Evolutionary conservation across 2,329 filamentous ascomycete genomes (phyloP).

Genomic region (Bipolaris bicolor): DNA sequence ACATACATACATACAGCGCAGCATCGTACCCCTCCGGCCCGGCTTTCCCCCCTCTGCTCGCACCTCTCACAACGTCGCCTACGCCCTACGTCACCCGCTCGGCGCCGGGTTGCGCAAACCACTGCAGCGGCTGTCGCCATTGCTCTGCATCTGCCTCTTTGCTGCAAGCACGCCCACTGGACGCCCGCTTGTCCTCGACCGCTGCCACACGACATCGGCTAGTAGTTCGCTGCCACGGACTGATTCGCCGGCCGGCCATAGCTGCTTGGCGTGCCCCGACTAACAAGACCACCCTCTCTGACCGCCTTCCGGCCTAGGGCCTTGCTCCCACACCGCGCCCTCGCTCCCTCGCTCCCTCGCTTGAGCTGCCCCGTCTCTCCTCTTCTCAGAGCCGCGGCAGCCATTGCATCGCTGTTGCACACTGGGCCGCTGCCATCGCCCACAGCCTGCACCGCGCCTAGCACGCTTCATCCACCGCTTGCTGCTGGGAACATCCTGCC

Average conservation of each 20-base stretch:
- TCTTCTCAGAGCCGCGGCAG: constrained; percentile 24
- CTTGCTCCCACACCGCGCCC: constrained; percentile 23
- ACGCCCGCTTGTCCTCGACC: constrained; percentile 3
- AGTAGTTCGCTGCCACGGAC: constrained; percentile 1
- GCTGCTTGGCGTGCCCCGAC: constrained; percentile 31
- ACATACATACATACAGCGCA: constrained; percentile 3
- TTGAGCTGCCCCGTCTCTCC: constrained; percentile 22
- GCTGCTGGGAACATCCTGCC: constrained; percentile 28
- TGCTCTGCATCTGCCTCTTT: background rate
- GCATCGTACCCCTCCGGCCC: constrained; percentile 23
- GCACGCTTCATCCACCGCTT: constrained; percentile 13
- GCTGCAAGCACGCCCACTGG: background rate
- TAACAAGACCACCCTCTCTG: constrained; percentile 33
- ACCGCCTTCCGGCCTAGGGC: constrained; percentile 36
- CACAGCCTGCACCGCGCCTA: constrained; percentile 14
- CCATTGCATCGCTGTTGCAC: constrained; percentile 3
- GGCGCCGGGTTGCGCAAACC: constrained; percentile 19
- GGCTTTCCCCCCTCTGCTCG: constrained; percentile 24
- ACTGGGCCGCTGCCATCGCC: constrained; percentile 12
- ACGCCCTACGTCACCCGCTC: constrained; percentile 27
- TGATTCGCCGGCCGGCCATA: constrained; percentile 35
- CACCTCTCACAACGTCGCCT: constrained; percentile 1
- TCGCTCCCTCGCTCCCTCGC: constrained; percentile 17
- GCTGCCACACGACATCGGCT: constrained; percentile 23
- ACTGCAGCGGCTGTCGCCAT: constrained; percentile 25